These are phyloP conservation scores for Eucalyptus victrix DNA, from an alignment of 345 rosid genomes.

Conservation along the genomic window DNA sequence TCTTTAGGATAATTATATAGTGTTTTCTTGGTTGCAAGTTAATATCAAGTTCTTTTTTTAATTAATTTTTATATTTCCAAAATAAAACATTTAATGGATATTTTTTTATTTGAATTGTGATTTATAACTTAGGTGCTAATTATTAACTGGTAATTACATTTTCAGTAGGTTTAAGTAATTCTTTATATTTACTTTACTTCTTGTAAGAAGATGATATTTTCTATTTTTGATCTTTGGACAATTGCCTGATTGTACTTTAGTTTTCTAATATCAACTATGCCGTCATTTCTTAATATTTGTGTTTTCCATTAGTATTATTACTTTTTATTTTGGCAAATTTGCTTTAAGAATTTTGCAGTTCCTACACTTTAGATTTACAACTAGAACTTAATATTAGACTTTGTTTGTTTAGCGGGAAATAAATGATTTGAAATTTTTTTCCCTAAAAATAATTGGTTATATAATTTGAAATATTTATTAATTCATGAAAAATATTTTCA, in stretches of 20 bases:
- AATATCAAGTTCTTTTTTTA: background rate
- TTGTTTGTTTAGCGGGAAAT: rapidly evolving
- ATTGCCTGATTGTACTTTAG: background rate
- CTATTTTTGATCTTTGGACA: background rate
- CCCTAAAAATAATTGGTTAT: background rate
- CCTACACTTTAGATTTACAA: background rate
- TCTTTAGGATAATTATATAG: background rate
- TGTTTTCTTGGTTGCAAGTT: background rate
- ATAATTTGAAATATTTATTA: background rate
- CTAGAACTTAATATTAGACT: background rate
- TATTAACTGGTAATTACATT: background rate
- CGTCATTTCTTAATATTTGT: background rate
- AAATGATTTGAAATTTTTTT: background rate
- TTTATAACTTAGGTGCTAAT: background rate
- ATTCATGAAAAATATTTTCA: too few relatives aligned
- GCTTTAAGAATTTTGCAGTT: background rate
- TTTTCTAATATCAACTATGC: background rate
- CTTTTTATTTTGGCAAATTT: background rate
- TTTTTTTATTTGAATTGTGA: background rate
- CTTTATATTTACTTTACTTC: background rate
- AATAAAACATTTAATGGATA: background rate
- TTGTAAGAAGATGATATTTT: background rate
- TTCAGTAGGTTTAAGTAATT: background rate
- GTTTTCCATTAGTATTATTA: background rate
- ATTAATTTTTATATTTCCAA: background rate